These are phyloP conservation scores for Fusarium compactum DNA, from an alignment of 2,329 filamentous ascomycete genomes.

Conservation along the genomic window DNA sequence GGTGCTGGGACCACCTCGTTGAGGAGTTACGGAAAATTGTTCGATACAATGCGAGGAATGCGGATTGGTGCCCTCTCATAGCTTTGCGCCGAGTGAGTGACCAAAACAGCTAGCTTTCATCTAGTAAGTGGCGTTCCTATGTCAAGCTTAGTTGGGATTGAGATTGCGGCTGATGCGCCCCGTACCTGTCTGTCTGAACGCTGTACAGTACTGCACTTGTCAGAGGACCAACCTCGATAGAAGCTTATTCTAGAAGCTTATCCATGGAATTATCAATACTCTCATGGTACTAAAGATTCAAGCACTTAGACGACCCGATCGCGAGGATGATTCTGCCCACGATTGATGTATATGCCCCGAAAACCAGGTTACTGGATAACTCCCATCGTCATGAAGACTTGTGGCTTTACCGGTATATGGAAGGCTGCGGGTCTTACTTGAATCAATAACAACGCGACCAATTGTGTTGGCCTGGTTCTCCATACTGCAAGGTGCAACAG, in stretches of 20 bases:
- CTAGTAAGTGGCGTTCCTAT: constrained; percentile 4
- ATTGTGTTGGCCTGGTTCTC: background rate
- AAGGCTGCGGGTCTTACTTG: constrained; percentile 15
- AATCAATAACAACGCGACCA: constrained; percentile 9
- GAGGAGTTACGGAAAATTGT: constrained; percentile 13
- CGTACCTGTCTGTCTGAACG: constrained; percentile 1
- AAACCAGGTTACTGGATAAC: constrained; percentile 38
- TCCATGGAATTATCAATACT: background rate
- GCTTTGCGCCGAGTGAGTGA: background rate
- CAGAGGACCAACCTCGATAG: background rate
- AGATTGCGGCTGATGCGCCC: background rate
- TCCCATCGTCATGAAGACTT: constrained; percentile 7
- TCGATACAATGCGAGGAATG: constrained; percentile 12
- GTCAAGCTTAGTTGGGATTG: constrained; percentile 4
- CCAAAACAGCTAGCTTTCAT: constrained; percentile 3
- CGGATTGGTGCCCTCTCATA: constrained; percentile 8
- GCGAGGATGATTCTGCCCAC: background rate
- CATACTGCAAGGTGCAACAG: constrained; percentile 15
- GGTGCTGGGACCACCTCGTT: background rate
- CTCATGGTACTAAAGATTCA: background rate
- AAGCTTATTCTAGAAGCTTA: background rate
- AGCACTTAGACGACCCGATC: constrained; percentile 17
- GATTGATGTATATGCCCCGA: constrained; percentile 20
- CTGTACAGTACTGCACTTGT: background rate
- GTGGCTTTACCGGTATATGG: constrained; percentile 6